These are phyloP conservation scores for Boletus mariae DNA, from an alignment of 1,284 basidiomycete species.

Conservation along the genomic window DNA sequence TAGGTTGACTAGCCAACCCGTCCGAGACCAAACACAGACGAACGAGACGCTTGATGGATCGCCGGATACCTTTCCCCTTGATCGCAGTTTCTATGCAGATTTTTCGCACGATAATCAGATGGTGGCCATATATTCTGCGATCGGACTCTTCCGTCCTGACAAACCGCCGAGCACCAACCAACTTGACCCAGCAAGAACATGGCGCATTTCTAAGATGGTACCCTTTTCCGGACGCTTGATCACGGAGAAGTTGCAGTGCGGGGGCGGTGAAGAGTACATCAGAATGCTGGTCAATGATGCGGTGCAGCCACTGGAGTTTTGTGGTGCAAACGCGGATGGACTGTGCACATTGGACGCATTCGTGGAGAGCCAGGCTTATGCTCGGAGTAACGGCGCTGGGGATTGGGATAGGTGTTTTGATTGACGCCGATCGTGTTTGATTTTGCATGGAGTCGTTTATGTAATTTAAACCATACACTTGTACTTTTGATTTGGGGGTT, in stretches of 20 bases:
- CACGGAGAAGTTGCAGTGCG: constrained; percentile 56
- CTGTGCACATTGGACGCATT: constrained; percentile 67
- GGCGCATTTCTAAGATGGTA: constrained; percentile 56
- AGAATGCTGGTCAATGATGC: constrained; percentile 67
- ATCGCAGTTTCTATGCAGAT: constrained; percentile 65
- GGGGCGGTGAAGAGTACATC: constrained; percentile 42
- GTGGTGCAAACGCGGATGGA: constrained; percentile 47
- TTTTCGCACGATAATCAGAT: constrained; percentile 85
- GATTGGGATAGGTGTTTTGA: constrained; percentile 47
- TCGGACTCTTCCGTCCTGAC: constrained; percentile 60
- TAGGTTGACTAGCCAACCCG: constrained; percentile 61
- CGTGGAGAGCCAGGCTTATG: constrained; percentile 67
- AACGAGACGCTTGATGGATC: constrained; percentile 73
- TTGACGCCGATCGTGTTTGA: not conserved
- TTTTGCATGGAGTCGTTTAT: not conserved
- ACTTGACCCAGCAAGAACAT: constrained; percentile 46
- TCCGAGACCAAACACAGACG: constrained; percentile 70
- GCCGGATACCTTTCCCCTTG: constrained; percentile 69
- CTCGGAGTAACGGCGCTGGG: constrained; percentile 59
- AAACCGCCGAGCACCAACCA: constrained; percentile 42
- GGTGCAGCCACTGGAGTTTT: constrained; percentile 61
- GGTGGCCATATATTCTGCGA: constrained; percentile 68
- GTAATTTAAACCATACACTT: too few species aligned
- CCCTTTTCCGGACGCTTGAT: constrained; percentile 66
- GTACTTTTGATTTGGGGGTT: too few species aligned